These are phyloP conservation scores for Bruguiera parviflora DNA, from an alignment of 345 rosid species.

Conservation along the genomic window DNA sequence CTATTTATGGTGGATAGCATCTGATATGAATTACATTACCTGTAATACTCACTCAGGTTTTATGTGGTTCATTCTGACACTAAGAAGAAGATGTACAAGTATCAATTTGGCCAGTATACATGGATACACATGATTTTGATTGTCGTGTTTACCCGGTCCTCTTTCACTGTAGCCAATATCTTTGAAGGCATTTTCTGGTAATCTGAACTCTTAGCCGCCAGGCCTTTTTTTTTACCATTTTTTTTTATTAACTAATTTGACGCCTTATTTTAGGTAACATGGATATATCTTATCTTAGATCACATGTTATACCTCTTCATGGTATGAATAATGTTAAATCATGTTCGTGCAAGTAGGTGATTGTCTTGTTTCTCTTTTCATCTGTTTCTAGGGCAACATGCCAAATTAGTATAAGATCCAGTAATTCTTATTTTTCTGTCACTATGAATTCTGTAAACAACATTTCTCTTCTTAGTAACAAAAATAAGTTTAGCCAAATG, in stretches of 20 bases:
- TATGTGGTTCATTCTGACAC: constrained; percentile 93
- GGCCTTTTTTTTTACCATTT: neutral
- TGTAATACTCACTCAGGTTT: constrained; percentile 51
- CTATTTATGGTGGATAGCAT: neutral
- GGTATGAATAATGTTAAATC: too few species aligned
- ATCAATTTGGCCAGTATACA: constrained; percentile 97
- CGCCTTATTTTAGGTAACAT: neutral
- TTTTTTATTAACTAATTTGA: neutral
- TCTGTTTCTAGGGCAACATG: neutral
- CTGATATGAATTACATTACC: neutral
- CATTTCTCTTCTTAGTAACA: neutral
- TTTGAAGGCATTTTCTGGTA: constrained; percentile 99
- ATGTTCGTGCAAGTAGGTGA: too few species aligned
- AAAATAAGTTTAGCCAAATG: neutral
- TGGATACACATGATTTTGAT: constrained; percentile 98
- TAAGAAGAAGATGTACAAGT: constrained; percentile 99
- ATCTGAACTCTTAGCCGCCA: neutral
- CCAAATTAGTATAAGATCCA: neutral
- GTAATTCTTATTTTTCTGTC: too few species aligned
- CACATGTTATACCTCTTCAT: too few species aligned
- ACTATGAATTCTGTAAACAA: neutral
- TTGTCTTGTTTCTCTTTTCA: neutral
- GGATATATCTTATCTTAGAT: neutral
- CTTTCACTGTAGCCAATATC: constrained; percentile 94
- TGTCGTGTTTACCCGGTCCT: constrained; percentile 86